A percentile compares a stretch with the other conserved stretches of the same genome.
Evolutionary conservation across 345 rosid species (phyloP).

Genomic region (Gossypium stocksii): DNA sequence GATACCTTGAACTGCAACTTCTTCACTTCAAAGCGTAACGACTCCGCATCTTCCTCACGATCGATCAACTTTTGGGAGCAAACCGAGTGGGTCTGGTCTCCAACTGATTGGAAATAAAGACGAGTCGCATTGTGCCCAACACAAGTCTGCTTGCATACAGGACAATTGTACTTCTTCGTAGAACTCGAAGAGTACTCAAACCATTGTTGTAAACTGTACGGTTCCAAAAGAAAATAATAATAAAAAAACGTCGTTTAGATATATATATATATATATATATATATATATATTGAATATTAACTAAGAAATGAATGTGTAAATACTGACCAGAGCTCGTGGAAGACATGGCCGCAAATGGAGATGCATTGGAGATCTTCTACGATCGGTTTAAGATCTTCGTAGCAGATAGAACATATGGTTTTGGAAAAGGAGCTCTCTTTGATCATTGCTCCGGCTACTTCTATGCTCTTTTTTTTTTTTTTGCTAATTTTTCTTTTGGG

Average conservation of each 20-base stretch:
- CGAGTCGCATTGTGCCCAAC: conserved; percentile 39
- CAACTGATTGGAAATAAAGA: conserved; percentile 84
- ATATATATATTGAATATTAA: background rate
- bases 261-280: background rate
- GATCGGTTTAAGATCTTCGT: conserved; percentile 89
- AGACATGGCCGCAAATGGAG: conserved; percentile 89
- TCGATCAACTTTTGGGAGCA: conserved; percentile 29
- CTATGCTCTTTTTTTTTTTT: background rate
- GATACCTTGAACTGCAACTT: conserved; percentile 55
- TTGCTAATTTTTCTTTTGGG: background rate
- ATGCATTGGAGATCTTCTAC: conserved; percentile 78
- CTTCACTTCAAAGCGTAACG: conserved; percentile 52
- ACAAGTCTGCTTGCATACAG: conserved; percentile 83
- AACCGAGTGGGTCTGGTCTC: conserved; percentile 38
- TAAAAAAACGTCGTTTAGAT: background rate
- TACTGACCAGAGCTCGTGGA: conserved; percentile 84
- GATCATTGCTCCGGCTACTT: conserved; percentile 23
- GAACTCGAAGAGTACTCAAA: conserved; percentile 67
- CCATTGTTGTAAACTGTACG: conserved; percentile 86
- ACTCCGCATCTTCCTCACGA: conserved; percentile 44
- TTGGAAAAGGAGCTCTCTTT: conserved; percentile 35
- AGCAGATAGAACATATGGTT: conserved; percentile 83
- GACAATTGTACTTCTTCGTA: conserved; percentile 70
- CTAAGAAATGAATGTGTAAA: background rate
- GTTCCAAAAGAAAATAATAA: conserved; percentile 13